Evolutionary conservation across 768 basidiomycete species (phyloP).

Genomic region (Suillus subaureus): DNA sequence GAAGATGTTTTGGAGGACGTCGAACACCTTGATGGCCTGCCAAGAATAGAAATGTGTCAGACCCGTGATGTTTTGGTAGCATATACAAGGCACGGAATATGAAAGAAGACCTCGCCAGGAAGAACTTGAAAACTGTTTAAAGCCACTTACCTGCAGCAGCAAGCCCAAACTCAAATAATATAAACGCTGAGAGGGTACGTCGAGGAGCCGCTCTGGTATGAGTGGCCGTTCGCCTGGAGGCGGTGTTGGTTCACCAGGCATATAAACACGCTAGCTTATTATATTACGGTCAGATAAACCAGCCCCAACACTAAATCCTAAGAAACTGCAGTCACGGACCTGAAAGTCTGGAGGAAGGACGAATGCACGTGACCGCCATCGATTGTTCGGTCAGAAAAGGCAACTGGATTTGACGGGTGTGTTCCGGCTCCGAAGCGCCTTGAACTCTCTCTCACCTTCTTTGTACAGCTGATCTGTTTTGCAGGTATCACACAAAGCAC

Average conservation of each 20-base stretch:
- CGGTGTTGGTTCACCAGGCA: constrained; percentile 14
- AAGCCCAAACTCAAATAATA: constrained; percentile 77
- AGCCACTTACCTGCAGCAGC: constrained; percentile 65
- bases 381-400: constrained; percentile 4
- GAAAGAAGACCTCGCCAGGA: neutral
- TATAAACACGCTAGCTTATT: constrained; percentile 1
- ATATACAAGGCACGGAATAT: neutral
- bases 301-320: neutral
- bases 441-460: neutral
- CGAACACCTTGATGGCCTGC: constrained; percentile 77
- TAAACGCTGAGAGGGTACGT: constrained; percentile 77
- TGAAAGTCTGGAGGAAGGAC: neutral
- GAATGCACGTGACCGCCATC: constrained; percentile 8
- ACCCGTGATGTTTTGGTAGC: neutral
- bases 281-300: neutral
- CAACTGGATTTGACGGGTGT: neutral
- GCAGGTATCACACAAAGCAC: neutral
- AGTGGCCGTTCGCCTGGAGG: constrained; percentile 42
- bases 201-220: constrained; percentile 74
- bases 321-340: constrained; percentile 1
- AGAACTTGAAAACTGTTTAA: neutral
- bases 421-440: neutral
- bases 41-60: neutral
- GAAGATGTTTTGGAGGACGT: constrained; percentile 60
- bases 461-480: neutral